These are phyloP conservation scores for Hyaloperonospora brassicae DNA, from an alignment of 352 stramenopile species.

Conservation along the genomic window DNA sequence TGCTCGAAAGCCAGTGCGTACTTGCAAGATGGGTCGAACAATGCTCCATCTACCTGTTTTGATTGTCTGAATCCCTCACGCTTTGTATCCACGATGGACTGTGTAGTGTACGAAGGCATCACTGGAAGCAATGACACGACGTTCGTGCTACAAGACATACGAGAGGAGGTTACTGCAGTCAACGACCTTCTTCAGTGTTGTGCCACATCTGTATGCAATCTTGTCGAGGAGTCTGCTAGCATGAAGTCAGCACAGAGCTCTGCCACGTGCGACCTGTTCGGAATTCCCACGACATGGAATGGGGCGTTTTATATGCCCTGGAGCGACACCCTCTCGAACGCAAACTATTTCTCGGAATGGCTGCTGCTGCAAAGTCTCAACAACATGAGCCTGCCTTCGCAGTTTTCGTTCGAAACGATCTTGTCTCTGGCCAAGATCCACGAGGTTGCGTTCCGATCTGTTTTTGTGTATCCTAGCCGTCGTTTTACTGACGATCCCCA, in stretches of 20 bases:
- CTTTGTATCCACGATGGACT: neutral
- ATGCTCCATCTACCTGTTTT: neutral
- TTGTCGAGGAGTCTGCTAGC: conserved; percentile 2
- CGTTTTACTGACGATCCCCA: conserved; percentile 1
- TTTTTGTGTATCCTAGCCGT: neutral
- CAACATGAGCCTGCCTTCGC: conserved; percentile 64
- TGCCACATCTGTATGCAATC: conserved; percentile 35
- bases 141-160: conserved; percentile 52
- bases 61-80: neutral
- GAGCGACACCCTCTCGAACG: conserved; percentile 58
- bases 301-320: conserved; percentile 70
- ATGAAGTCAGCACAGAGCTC: conserved; percentile 1
- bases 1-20: conserved; percentile 48
- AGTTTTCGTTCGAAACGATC: conserved; percentile 56
- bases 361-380: conserved; percentile 66
- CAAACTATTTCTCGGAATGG: conserved; percentile 74
- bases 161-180: conserved; percentile 41
- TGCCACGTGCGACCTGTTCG: conserved; percentile 48
- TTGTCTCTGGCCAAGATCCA: conserved; percentile 48
- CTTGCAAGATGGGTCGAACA: conserved; percentile 1
- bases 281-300: conserved; percentile 53
- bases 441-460: conserved; percentile 25
- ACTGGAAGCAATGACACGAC: conserved; percentile 46
- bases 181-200: conserved; percentile 66
- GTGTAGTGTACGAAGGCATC: conserved; percentile 64